Conservation (phyloP, 495 filamentous ascomycete species). For the Talaromyces wortmannii region DNA sequence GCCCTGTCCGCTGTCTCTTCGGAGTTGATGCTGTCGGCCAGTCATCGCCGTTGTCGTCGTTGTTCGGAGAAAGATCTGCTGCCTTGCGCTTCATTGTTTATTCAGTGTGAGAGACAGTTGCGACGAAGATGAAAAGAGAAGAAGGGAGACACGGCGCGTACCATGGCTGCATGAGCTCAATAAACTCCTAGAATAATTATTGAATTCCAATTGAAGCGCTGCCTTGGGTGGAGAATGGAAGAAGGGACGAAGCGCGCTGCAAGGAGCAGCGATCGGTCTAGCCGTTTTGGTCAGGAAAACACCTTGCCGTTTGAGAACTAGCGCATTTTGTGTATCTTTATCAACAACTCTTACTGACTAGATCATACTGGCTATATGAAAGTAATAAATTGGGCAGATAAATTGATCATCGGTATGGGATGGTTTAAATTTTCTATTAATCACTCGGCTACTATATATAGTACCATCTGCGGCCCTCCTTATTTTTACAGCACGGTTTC, state of each 20-base stretch:
- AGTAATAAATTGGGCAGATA: too few species aligned
- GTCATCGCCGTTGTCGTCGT: slow-evolving; percentile 8
- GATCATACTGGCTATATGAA: too few species aligned
- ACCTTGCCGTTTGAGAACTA: background rate
- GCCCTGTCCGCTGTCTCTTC: slow-evolving; percentile 25
- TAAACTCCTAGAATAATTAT: background rate
- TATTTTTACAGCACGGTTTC: too few species aligned
- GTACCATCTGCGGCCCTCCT: too few species aligned
- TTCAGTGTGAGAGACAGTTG: background rate
- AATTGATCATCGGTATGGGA: too few species aligned
- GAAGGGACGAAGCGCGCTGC: background rate
- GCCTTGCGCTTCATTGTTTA: slow-evolving; percentile 38
- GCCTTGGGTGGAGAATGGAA: background rate
- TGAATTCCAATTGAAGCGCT: background rate
- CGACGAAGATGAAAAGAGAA: background rate
- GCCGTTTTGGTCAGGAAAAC: background rate
- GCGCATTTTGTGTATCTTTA: background rate
- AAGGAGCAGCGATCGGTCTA: background rate
- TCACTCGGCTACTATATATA: too few species aligned
- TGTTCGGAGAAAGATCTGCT: slow-evolving; percentile 26
- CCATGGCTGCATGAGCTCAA: background rate
- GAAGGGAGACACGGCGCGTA: background rate
- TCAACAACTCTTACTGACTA: too few species aligned
- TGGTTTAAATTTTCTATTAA: too few species aligned
- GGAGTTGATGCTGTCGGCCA: slow-evolving; percentile 32